Base-by-base conservation (phyloP, 2,329 filamentous ascomycete species). In the Domatiomyces catenatus region DNA sequence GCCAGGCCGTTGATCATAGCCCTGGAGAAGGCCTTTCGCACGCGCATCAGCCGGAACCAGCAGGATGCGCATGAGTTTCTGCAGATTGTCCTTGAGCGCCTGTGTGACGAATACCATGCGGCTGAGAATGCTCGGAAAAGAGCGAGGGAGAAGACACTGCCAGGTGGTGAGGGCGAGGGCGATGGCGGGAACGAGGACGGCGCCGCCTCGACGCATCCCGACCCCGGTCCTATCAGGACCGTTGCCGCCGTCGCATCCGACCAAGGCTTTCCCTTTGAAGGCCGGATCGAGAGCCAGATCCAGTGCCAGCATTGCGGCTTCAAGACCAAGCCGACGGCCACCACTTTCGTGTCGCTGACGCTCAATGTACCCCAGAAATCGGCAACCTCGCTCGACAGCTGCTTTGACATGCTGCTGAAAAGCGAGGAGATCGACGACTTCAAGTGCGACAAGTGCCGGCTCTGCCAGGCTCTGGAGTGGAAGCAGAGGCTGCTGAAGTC, bases 1-100 rank as follows among this genome's bases (percentile, higher is more conserved):
- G 88, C 90, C 2, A 77, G 80, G n/a, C 76, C 76, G 0, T 95
- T 98, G 63, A 84, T 98, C 44, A 74, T 77, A 55, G 83, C 85
- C 0, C 72, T 98, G 48, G 92, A 98, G 69, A 72, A 74, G 26
- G 88, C 90, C 0, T 98, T 95, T 63, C 80, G 80, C 50, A 90
- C 93, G 61, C 81, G 86, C 60, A 94, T 98, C 60, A 95, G 86
- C 63, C 77, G 90, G 49, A 87, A 92, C 63, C 92, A 98, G 67
- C 92, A 98, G 67, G 92, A 98, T 70, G 92, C 92, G 8, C 92
- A 98, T 63, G 92, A 98, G 66, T 95, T 98, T 56, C 69, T 98
- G 50, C 92, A 98, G 69, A 83, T 96, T 47, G 83, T 98, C 10
- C 84, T 87, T 2, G 90, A 98, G 69, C 77, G 90, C 48, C 72